Base-by-base conservation (phyloP, 805 yeast genomes). In the Saccharomycodes ludwigii region DNA sequence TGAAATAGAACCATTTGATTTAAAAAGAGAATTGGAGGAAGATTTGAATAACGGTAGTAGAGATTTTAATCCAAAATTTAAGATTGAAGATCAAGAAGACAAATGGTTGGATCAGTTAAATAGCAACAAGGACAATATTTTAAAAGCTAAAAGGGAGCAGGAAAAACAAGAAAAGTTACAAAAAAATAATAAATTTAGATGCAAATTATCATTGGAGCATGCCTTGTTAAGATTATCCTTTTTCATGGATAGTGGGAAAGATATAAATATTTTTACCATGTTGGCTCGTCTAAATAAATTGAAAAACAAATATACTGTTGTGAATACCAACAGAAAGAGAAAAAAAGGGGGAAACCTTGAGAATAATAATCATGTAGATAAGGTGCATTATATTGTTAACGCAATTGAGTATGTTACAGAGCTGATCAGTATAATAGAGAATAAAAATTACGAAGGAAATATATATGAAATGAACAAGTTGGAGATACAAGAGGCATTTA, bases 21-120 rank as follows among this genome's bases (percentile, higher is more conserved):
- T 73, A 23, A 48, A 60, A 7, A 58, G 66, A 20, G 80, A 73
- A 43, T 46, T 54, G n/a, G 56, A 59, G 28, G 59, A 59, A 26
- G 79, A 77, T 0, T 48, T 40, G 4, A 66, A 69, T 39, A 76
- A 72, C 40, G 55, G 55, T 20, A 62, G 60, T 35, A 76, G 77
- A 3, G 68, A 68, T 40, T 71, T 58, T 39, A 47, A 61, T n/a
- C 51, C 58, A 29, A 24, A 9, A 4, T 14, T 25, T 4, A 19
- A 25, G 13, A 14, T 48, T 4, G 50, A 43, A 35, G 34, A 27
- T 24, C 21, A 29, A 38, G 37, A 26, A 24, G 25, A 6, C 12
- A 11, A 32, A 36, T 13, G 42, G 41, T 27, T 10, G 34, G 8
- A 46, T 13, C 12, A 11, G 12, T n/a, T 16, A 15, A 15, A 16